phyloP scores from a whole-genome alignment of 495 filamentous ascomycete genomes.

The Lindgomyces ingoldianus region DNA sequence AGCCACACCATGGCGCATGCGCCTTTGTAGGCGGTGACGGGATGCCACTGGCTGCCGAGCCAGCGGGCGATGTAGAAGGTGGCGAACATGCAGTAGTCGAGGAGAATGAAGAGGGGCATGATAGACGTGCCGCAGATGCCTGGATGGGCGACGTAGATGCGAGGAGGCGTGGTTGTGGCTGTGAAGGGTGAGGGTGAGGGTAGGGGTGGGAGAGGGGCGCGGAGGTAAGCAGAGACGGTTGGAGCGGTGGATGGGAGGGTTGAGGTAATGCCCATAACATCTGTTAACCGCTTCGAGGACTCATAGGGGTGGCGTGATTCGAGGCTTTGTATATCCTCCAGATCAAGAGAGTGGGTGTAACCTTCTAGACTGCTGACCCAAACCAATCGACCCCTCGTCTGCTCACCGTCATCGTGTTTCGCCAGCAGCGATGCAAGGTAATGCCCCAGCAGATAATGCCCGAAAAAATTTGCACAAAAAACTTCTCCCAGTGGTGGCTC shows the following conservation, averaged over 20 bases:
- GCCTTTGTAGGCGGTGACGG: slow-evolving; percentile 70
- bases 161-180: slow-evolving; percentile 46
- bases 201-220: background rate
- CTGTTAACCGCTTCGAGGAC: slow-evolving; percentile 79
- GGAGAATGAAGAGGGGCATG: slow-evolving; percentile 65
- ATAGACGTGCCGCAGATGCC: slow-evolving; percentile 83
- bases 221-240: slow-evolving; percentile 55
- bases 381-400: slow-evolving; percentile 63
- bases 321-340: slow-evolving; percentile 76
- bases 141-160: slow-evolving; percentile 78
- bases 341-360: slow-evolving; percentile 54
- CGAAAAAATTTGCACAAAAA: slow-evolving; percentile 91
- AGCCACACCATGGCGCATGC: slow-evolving; percentile 77
- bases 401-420: slow-evolving; percentile 45
- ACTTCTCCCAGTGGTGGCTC: slow-evolving; percentile 71
- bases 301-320: slow-evolving; percentile 69
- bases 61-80: slow-evolving; percentile 50
- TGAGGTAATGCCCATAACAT: slow-evolving; percentile 76
- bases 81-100: slow-evolving; percentile 63
- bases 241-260: slow-evolving; percentile 63
- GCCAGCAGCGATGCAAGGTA: slow-evolving; percentile 72
- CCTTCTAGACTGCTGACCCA: slow-evolving; percentile 85
- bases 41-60: slow-evolving; percentile 49
- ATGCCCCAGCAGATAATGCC: slow-evolving; percentile 89
- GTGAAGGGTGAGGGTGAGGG: background rate